Evolutionary conservation across 192 early-diverging fungal genomes (phyloP), one percentile per base, ranked within the genome.

Genomic region (Linderina pennispora): DNA sequence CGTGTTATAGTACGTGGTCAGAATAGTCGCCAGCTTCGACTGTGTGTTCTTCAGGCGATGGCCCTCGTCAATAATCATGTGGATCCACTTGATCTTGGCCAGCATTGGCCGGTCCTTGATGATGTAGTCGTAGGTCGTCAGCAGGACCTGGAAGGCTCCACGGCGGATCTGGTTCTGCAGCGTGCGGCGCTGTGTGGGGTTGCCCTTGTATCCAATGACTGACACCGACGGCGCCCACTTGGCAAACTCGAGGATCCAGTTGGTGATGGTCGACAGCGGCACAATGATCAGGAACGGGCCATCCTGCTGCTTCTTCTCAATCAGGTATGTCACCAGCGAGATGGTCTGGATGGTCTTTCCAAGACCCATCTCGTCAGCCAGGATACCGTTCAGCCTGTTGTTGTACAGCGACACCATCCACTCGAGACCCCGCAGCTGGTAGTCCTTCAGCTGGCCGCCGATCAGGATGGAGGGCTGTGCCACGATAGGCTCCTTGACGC

Each of bases 351-450:
- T 88, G 11, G 84, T 89, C 65, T 88, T 86, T 31, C 86, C 87
- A 24, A 87, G 64, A 40, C 86, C 90, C 92, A 97, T 96, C 70
- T 92, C 90, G 59, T 97, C 95, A 40, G 95, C 95, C 47, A 99
- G 58, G 53, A 99, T 97, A 35, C 96, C 96, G 63, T 99, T 99
- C 24, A 99, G 72, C 39, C 90, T 68, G 67, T 99, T 99, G 65
- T 99, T 99, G 75, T 97, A 99, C 36, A 99, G 70, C 13, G 92
- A 95, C 17, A 97, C 89, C 96, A 98, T 97, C 96, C 96, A 99
- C 76, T 99, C 85, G 16, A 99, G 74, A 48, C 96, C 96, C 51
- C 90, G 94, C 51, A 96, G 45, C 70, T 81, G 96, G 65, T 99
- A 99, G 19, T 97, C 94, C 68, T 99, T 99, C 39, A 99, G 69